A percentile compares a stretch with the other conserved stretches of the same genome.
phyloP scores from a whole-genome alignment of 2,329 filamentous ascomycete species.

The Pseudogymnoascus sp. region DNA sequence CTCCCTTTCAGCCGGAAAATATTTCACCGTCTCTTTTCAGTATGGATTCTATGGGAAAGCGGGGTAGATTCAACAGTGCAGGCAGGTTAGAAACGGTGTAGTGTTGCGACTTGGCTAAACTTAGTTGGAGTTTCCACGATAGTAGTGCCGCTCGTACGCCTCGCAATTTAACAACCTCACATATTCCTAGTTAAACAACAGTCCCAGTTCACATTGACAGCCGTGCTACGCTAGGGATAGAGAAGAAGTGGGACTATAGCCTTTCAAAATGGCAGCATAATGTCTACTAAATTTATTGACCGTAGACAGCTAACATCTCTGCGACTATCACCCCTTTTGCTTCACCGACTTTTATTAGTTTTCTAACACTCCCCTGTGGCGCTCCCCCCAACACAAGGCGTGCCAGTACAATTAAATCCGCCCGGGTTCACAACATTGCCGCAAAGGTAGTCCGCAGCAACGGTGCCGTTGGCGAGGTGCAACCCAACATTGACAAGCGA shows the following conservation, averaged over 20 bases:
- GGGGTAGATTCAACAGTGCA: background rate
- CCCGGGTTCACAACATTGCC: slow-evolving; percentile 20
- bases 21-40: background rate
- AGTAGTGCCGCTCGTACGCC: too few relatives aligned
- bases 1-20: background rate
- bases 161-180: too few relatives aligned
- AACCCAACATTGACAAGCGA: slow-evolving; percentile 19
- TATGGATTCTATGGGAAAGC: background rate
- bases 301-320: background rate
- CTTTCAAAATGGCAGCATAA: background rate
- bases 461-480: slow-evolving; percentile 18
- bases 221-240: background rate
- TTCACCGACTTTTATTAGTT: background rate
- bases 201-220: background rate
- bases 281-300: background rate
- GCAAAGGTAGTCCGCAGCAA: slow-evolving; percentile 22
- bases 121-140: too few relatives aligned
- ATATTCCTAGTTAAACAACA: too few relatives aligned
- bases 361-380: slow-evolving; percentile 9
- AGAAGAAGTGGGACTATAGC: background rate
- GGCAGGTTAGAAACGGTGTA: too few relatives aligned
- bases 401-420: slow-evolving; percentile 26
- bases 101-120: too few relatives aligned
- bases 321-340: background rate
- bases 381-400: background rate